Percentiles rank a stretch among this genome's conserved stretches.
Conservation (phyloP, 179 eudicot genomes). For the Heliamphora pulchella region DNA sequence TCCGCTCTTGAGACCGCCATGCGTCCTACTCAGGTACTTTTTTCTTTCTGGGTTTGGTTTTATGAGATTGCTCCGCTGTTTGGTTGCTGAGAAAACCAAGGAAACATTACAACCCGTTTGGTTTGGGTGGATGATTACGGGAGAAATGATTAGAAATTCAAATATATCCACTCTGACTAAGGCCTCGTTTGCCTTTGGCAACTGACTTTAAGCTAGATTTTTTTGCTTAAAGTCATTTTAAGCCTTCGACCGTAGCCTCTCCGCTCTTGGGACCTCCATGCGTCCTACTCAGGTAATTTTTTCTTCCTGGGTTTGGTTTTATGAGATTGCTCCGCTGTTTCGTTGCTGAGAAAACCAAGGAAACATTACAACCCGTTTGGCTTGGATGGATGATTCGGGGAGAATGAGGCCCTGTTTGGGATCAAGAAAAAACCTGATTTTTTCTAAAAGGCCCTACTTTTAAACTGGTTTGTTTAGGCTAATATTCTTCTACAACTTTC, state of each 20-base stretch:
- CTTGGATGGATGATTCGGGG: no score
- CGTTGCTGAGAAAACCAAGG: not conserved
- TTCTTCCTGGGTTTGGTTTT: not conserved
- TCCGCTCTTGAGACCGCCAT: conserved; percentile 87
- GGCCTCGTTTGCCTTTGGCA: no score
- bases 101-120: not conserved
- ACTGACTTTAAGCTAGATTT: no score
- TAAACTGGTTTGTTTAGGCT: no score
- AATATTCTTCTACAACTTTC: no score
- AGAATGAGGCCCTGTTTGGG: no score
- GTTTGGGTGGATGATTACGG: no score
- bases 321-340: not conserved
- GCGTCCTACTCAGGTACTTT: conserved; percentile 71
- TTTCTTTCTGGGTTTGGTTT: not conserved
- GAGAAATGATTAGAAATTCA: no score
- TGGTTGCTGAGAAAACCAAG: not conserved
- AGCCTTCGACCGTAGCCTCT: conserved; percentile 71
- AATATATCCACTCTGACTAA: no score
- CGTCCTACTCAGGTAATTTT: conserved; percentile 64
- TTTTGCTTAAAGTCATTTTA: no score
- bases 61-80: not conserved
- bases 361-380: not conserved
- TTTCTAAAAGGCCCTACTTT: no score
- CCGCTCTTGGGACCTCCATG: conserved; percentile 87
- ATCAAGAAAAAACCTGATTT: no score